A percentile compares a stretch with the other conserved stretches of the same genome.
phyloP scores from a whole-genome alignment of 257 asterid genomes.

The Scutellaria barbata region DNA sequence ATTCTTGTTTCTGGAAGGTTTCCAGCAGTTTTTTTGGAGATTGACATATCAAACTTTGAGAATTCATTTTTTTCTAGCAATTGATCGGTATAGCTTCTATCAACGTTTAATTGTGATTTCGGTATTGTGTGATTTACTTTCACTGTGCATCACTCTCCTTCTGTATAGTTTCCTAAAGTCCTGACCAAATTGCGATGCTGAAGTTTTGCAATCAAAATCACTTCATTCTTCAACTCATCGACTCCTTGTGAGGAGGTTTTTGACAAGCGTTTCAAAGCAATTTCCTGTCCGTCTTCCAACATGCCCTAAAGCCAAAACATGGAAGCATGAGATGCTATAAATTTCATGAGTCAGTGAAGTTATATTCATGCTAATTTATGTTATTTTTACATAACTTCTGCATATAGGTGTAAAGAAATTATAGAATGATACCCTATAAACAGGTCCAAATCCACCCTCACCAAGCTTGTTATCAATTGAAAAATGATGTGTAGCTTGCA shows the following conservation, averaged over 20 bases:
- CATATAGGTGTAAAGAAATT: too few species aligned
- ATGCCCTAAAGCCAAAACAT: background rate
- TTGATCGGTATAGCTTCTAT: too few species aligned
- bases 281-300: constrained; percentile 23
- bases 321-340: background rate
- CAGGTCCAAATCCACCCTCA: constrained; percentile 38
- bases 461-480: constrained; percentile 31
- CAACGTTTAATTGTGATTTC: too few species aligned
- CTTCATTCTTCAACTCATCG: constrained; percentile 34
- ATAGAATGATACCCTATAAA: constrained; percentile 1
- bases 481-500: constrained; percentile 26
- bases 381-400: too few species aligned
- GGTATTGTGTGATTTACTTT: too few species aligned
- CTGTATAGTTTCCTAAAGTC: constrained; percentile 17
- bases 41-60: too few species aligned
- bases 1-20: too few species aligned
- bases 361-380: too few species aligned
- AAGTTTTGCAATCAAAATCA: constrained; percentile 32
- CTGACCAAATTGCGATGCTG: constrained; percentile 36
- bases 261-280: constrained; percentile 30
- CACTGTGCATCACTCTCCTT: too few species aligned
- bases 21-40: too few species aligned
- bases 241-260: constrained; percentile 31
- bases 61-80: too few species aligned
- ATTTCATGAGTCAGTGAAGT: background rate